Evolutionary conservation across 2,329 filamentous ascomycete genomes (phyloP), one percentile per base, ranked within the genome.

Genomic region (Penicillium frequentans): DNA sequence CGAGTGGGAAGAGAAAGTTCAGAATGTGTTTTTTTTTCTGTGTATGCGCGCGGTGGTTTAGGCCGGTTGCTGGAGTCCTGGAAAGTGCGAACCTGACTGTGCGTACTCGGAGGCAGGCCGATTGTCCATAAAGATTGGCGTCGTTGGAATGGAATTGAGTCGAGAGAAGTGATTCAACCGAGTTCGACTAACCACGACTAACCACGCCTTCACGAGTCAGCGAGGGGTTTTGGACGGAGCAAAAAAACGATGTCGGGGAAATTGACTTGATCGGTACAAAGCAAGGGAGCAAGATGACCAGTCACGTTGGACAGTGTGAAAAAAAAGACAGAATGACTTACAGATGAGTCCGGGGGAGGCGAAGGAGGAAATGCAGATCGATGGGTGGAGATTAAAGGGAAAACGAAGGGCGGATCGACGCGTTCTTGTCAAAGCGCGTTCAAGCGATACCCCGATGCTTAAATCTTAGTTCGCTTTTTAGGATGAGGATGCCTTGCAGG

Each of bases 61-160:
- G 26, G 42, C 49, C 49, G 49, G 49, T 43, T 49, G 49, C 49
- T 52, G 49, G 39, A 49, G 46, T 52, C 49, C 33, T 74, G 82
- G 81, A 74, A 71, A 73, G 83, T 73, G 87, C 89, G 90, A 91
- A 91, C 89, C 89, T 91, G 89, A 86, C 86, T 91, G 89, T 86
- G 88, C 85, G 81, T 90, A 92, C 78, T 91, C 89, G 81, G 87
- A 79, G 74, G 86, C 83, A 83, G 81, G 77, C 77, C 81, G 81
- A 76, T 83, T 81, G 77, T 85, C 82, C 81, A 85, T 84, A 80
- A 74, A 70, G 68, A 67, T 65, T 64, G 64, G 63, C 63, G 54
- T 47, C 52, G 55, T 52, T 52, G 54, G 42, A 33, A 47, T 47
- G 55, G 33, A 49, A 23, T 21, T 42, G 55, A 55, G 16, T 39